These are phyloP conservation scores for Colletotrichum brevisporum DNA, from an alignment of 2,329 filamentous ascomycete genomes.

Conservation along the genomic window DNA sequence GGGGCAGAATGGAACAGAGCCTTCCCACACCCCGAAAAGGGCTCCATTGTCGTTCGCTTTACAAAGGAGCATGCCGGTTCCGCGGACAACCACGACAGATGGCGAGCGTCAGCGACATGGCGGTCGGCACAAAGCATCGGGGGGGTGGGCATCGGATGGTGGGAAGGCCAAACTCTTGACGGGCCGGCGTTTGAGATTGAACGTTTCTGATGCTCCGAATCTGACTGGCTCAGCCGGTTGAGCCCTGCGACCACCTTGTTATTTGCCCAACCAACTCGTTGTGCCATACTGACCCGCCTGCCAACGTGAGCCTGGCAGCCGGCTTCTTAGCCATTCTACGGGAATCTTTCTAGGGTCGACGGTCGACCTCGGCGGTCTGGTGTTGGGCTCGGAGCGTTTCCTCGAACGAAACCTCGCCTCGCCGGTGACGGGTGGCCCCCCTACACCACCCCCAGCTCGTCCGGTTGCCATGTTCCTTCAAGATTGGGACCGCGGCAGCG, in stretches of 20 bases:
- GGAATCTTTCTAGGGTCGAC: conserved; percentile 6
- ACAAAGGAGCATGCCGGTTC: neutral
- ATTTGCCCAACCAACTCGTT: conserved; percentile 17
- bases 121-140: conserved; percentile 1
- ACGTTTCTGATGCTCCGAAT: conserved; percentile 39
- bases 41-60: neutral
- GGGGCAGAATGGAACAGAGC: neutral
- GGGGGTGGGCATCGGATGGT: conserved; percentile 12
- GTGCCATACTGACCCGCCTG: conserved; percentile 16
- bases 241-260: conserved; percentile 20
- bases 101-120: conserved; percentile 6
- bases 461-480: neutral
- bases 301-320: conserved; percentile 7
- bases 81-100: conserved; percentile 16
- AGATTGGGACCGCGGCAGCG: conserved; percentile 24
- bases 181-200: conserved; percentile 40
- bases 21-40: neutral
- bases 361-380: conserved; percentile 6
- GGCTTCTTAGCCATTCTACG: conserved; percentile 5
- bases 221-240: conserved; percentile 25
- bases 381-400: conserved; percentile 13
- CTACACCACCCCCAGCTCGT: neutral
- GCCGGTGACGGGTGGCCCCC: neutral
- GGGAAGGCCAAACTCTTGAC: conserved; percentile 25
- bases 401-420: conserved; percentile 16